Conservation (phyloP, 805 yeast genomes). For the Kuraishia molischiana region DNA sequence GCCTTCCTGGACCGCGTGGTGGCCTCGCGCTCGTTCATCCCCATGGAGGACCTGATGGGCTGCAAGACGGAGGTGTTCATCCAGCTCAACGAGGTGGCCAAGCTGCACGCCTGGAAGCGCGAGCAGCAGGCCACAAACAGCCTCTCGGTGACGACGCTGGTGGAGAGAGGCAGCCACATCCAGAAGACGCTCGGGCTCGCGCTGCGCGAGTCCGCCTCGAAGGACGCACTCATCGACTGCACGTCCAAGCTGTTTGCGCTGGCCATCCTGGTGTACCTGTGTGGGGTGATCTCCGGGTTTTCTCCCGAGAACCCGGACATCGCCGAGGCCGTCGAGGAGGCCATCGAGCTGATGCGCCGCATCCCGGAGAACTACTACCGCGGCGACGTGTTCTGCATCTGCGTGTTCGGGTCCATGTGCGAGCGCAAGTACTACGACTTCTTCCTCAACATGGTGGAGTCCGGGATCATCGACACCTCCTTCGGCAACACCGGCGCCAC, state of each 20-base stretch:
- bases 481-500: not conserved
- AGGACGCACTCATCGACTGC: not conserved
- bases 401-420: slow-evolving; percentile 1
- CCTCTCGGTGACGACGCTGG: not conserved
- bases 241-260: slow-evolving; percentile 1
- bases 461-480: not conserved
- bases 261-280: slow-evolving; percentile 1
- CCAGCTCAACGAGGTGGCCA: not conserved
- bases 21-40: not conserved
- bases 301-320: not conserved
- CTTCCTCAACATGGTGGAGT: not conserved
- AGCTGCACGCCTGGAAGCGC: not conserved
- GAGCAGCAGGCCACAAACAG: not conserved
- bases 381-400: not conserved
- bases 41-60: not conserved
- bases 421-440: not conserved
- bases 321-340: slow-evolving; percentile 1
- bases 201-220: not conserved
- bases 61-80: not conserved
- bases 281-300: not conserved
- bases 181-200: not conserved
- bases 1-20: not conserved
- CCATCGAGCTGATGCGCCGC: not conserved
- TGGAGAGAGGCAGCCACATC: not conserved
- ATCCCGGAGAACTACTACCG: not conserved